Base-by-base conservation (phyloP, 2,329 filamentous ascomycete genomes). In the Plenodomus tracheiphilus region DNA sequence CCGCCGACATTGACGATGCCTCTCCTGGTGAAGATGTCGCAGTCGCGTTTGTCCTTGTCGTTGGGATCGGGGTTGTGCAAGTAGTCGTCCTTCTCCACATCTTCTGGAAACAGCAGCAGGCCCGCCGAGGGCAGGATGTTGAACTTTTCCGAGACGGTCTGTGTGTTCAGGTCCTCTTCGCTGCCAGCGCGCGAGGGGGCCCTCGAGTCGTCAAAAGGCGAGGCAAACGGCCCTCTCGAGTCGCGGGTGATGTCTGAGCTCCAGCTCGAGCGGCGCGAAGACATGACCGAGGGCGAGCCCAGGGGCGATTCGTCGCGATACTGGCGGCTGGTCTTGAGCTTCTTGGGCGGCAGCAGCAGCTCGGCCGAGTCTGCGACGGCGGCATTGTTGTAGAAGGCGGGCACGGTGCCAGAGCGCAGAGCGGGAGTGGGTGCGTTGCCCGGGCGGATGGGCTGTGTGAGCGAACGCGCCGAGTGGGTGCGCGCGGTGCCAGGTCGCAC, bases 111-210 rank as follows among this genome's bases (percentile, higher is more conserved):
- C 17, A 89, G 72, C 35, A 89, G 67, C 43, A 89, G 71, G 5
- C 85, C 85, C 13, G 85, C 82, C 2, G 84, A 85, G 1, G 86
- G 85, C 66, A 83, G 77, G 44, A 89, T 88, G 64, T 87, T 88
- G 70, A 86, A 89, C 69, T 89, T 89, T 63, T 88, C 84, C 15
- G 84, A 84, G 2, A 89, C 86, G 1, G 86, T 88, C 72, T 89
- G 85, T 0, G 85, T 89, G 62, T 87, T 89, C 44, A 88, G 43
- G 17, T 85, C 81, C 20, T 87, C 84, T 39, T 87, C 83, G 61
- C 83, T 87, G n/a, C 79, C 82, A 17, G 81, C 76, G 52, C 81
- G 74, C 41, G 84, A 86, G 2, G 81, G 80, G 11, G 80, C 77
- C 56, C 79, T 74, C 4, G 82, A 84, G 53, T 86, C 83, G 50